A percentile compares a stretch with the other conserved stretches of the same genome.
Conservation (phyloP, 495 filamentous ascomycete genomes). For the Elaphomyces granulatus region DNA sequence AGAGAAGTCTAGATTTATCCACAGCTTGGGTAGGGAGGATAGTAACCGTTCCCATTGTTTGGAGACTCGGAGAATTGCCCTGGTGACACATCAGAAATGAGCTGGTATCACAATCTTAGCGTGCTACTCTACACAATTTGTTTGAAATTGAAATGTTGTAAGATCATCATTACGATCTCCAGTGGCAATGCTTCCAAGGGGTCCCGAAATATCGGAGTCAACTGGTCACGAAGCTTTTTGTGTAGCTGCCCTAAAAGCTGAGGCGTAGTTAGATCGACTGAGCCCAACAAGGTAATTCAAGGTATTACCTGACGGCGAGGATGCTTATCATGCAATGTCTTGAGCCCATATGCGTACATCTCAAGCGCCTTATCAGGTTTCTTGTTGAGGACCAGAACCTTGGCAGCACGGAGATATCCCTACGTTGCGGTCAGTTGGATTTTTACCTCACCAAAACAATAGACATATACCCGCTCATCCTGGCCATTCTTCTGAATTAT, state of each 20-base stretch:
- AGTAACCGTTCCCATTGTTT: slow-evolving; percentile 38
- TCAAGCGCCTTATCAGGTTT: slow-evolving; percentile 38
- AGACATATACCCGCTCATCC: slow-evolving; percentile 29
- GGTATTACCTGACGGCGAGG: slow-evolving; percentile 30
- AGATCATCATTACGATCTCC: slow-evolving; percentile 33
- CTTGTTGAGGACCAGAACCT: slow-evolving; percentile 41
- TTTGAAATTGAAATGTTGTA: slow-evolving; percentile 32
- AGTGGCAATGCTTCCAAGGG: slow-evolving; percentile 34
- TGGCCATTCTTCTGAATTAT: slow-evolving; percentile 41
- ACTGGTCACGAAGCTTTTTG: slow-evolving; percentile 26
- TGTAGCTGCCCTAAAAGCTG: slow-evolving; percentile 31
- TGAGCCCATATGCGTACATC: slow-evolving; percentile 48
- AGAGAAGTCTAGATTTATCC: slow-evolving; percentile 39
- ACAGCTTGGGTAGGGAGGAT: slow-evolving; percentile 27
- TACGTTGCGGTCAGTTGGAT: slow-evolving; percentile 9
- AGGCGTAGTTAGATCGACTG: not conserved
- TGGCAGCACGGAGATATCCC: slow-evolving; percentile 54
- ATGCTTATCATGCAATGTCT: slow-evolving; percentile 29
- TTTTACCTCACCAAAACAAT: not conserved
- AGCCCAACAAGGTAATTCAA: not conserved
- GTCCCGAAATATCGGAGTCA: slow-evolving; percentile 23
- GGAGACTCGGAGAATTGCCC: slow-evolving; percentile 37
- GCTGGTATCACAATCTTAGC: too few relatives aligned
- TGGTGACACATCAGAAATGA: slow-evolving; percentile 11
- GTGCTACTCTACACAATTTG: slow-evolving; percentile 33